A percentile compares a stretch with the other conserved stretches of the same genome.
These are phyloP conservation scores for Avena insularis DNA, from an alignment of 176 grass and related monocot genomes.

Conservation along the genomic window DNA sequence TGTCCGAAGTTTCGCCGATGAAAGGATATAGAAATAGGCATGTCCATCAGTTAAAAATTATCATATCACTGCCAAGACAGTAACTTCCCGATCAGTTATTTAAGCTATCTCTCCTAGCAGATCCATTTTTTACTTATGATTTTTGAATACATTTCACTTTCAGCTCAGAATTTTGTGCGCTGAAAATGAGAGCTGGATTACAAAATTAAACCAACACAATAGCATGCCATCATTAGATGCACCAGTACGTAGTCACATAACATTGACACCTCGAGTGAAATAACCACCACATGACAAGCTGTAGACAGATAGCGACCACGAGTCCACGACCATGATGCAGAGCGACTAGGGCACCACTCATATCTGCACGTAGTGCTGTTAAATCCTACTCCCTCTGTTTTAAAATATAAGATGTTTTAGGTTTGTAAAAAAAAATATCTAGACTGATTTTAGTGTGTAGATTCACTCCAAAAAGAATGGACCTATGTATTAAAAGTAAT, in stretches of 20 bases:
- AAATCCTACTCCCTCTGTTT: background rate
- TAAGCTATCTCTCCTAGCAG: background rate
- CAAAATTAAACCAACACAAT: background rate
- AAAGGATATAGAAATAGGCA: background rate
- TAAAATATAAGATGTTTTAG: too few relatives aligned
- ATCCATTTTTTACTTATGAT: too few relatives aligned
- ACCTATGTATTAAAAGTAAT: too few relatives aligned
- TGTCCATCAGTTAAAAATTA: background rate
- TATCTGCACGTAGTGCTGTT: background rate
- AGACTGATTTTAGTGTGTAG: too few relatives aligned
- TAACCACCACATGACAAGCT: background rate
- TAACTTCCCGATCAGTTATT: background rate
- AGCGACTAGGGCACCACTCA: background rate
- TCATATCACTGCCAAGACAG: background rate
- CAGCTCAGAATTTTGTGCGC: constrained; percentile 8
- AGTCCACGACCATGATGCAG: constrained; percentile 33
- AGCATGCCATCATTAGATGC: background rate
- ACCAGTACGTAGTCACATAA: background rate
- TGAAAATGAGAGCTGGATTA: constrained; percentile 32
- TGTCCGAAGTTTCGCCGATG: background rate
- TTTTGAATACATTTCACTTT: constrained; percentile 6
- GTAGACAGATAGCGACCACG: constrained; percentile 23
- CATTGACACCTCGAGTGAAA: background rate
- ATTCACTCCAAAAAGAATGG: too few relatives aligned
- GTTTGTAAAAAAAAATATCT: too few relatives aligned